phyloP scores from a whole-genome alignment of 805 yeast genomes.

The Zygoascus bituminiphila region DNA sequence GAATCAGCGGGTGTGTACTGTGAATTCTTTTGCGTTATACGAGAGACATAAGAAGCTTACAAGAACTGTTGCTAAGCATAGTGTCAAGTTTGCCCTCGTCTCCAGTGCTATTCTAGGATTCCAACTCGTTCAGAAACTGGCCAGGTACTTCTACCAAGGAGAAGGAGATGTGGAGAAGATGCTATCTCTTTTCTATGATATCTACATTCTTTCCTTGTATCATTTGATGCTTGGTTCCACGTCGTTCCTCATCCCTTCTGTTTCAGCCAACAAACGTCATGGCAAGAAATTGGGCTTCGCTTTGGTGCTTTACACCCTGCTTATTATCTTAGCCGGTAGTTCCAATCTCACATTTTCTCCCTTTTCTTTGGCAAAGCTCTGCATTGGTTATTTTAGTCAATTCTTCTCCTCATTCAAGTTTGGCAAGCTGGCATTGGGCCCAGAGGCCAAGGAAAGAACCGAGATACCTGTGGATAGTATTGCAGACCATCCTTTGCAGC shows the following conservation, averaged over 20 bases:
- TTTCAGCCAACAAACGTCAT: background rate
- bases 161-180: background rate
- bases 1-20: background rate
- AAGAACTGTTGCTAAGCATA: background rate
- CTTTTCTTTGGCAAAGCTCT: background rate
- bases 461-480: background rate
- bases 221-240: background rate
- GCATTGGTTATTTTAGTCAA: background rate
- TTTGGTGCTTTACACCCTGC: background rate
- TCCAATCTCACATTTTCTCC: background rate
- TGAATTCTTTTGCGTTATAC: background rate
- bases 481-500: background rate
- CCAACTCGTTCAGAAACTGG: background rate
- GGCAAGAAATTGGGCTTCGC: background rate
- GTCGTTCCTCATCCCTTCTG: background rate
- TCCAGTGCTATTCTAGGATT: background rate
- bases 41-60: background rate
- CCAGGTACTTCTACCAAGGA: background rate
- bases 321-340: background rate
- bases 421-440: background rate
- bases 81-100: background rate
- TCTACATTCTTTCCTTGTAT: background rate
- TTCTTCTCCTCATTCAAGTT: background rate
- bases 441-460: background rate
- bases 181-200: background rate